Base-by-base conservation (phyloP, 2,329 filamentous ascomycete species). In the Penicillium paneum region DNA sequence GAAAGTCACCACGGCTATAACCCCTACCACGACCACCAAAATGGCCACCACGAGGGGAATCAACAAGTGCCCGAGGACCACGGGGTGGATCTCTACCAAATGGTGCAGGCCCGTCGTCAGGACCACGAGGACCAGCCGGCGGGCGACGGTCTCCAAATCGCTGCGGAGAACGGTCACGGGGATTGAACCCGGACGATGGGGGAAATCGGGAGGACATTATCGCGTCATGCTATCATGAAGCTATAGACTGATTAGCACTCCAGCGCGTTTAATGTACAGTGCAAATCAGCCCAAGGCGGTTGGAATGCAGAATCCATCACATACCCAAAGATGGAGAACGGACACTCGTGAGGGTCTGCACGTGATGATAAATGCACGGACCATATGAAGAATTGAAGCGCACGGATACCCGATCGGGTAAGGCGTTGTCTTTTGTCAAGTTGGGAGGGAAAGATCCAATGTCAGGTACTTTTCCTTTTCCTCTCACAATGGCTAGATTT, bases 61-160 rank as follows among this genome's bases (percentile, higher is more conserved):
- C 89, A 56, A 88, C 82, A 54, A 91, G 77, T 4, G 89, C 90
- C 71, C 92, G 91, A 11, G 91, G 91, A 0, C 89, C 91, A 52
- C 91, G 83, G 3, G 91, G 91, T 2, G 89, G 87, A 59, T 95
- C 90, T 61, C 87, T 81, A 12, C 81, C 79, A 70, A 69, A 81
- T 60, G 62, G 80, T 68, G 63, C 85, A 61, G 85, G 79, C 62
- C 81, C 73, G 61, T 81, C 82, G 57, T 89, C 89, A n/a, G 78
- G 75, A 28, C 71, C 73, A 49, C 75, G 72, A 58, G 73, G 76
- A 49, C 72, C 73, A 48, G 74, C 72, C 32, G 81, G 79, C 47
- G 87, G 83, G 52, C 90, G 83, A 57, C 88, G 82, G 68, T 92
- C 89, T 60, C 80, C 79, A 65, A 90, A 90, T 56, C 86, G 82